Base-by-base conservation (phyloP, 441 rosid species). In the Macaranga tanarius region DNA sequence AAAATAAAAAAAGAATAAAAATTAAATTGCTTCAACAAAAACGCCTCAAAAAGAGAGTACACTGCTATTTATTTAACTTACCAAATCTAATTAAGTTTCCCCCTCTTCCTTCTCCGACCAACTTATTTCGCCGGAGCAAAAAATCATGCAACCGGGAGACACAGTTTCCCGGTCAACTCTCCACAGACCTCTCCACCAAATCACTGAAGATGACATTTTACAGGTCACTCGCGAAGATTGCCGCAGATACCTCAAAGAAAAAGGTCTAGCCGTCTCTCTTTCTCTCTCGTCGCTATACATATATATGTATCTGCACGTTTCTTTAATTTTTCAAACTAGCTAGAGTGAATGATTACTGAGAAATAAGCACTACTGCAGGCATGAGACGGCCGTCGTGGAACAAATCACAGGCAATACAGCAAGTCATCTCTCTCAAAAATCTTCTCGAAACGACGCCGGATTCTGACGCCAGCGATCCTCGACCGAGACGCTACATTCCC, bases 391-490 rank as follows among this genome's bases (percentile, higher is more conserved):
- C 96, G 45, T 90, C 94, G 9, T 92, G 94, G 96, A 92, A 92
- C 91, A 90, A 92, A 81, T 89, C 97, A 72, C 96, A 92, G 82
- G 96, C 96, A 84, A 87, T 89, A 81, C 96, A 92, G 84, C 97
- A 92, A 80, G 96, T 92, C 56, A 71, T 92, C 42, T 92, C 91
- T 13, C 94, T 92, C 73, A 92, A 90, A 82, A 87, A 89, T 73
- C 80, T 89, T 25, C 86, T 81, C 6, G 96, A 89, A 45, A 77
- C 86, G 31, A 73, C 79, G 23, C 85, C 80, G 28, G 91, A 87
- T 62, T 79, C 88, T 76, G 88, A 85, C 66, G 83, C 84, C 77
- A 83, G 81, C n/a, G 76, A 71, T 83, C 75, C 79, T 86, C 67
- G 78, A 85, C 61, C 86, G 76, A 79, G 79, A 83, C 80, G 77